These are phyloP conservation scores for Biscogniauxia mediterranea DNA, from an alignment of 2,329 filamentous ascomycete species.

Conservation along the genomic window DNA sequence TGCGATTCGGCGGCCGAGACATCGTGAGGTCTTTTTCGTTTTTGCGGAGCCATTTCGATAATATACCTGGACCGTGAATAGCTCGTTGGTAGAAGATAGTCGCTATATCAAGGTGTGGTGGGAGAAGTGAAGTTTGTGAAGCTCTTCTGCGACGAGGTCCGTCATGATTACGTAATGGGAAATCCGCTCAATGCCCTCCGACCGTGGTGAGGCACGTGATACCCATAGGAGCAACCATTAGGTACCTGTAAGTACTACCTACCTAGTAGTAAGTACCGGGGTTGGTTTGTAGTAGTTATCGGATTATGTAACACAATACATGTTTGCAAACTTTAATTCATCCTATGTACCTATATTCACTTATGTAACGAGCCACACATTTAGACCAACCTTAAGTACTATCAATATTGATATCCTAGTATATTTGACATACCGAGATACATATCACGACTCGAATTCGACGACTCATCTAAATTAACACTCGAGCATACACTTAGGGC, in stretches of 20 bases:
- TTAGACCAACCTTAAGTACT: too few relatives aligned
- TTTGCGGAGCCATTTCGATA: slow-evolving; percentile 30
- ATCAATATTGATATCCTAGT: too few relatives aligned
- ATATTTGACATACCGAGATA: too few relatives aligned
- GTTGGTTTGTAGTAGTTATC: too few relatives aligned
- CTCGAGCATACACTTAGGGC: too few relatives aligned
- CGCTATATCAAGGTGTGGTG: neutral
- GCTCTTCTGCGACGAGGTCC: neutral
- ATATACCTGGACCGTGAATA: neutral
- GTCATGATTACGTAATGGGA: slow-evolving; percentile 19
- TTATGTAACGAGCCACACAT: too few relatives aligned
- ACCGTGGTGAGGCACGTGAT: slow-evolving; percentile 18
- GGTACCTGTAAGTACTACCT: neutral
- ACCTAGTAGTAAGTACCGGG: too few relatives aligned
- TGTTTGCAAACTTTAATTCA: too few relatives aligned
- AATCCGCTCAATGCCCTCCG: neutral
- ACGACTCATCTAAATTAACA: too few relatives aligned
- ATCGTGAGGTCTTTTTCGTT: slow-evolving; percentile 32
- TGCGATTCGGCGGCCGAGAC: slow-evolving; percentile 11
- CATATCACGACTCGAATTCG: too few relatives aligned
- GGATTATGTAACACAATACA: too few relatives aligned
- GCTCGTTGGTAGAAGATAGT: neutral
- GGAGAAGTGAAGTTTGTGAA: neutral
- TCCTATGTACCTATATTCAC: too few relatives aligned
- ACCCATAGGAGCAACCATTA: slow-evolving; percentile 7